Evolutionary conservation across 202 grass and related monocot genomes (phyloP).

Genomic region (Carex arenaria): DNA sequence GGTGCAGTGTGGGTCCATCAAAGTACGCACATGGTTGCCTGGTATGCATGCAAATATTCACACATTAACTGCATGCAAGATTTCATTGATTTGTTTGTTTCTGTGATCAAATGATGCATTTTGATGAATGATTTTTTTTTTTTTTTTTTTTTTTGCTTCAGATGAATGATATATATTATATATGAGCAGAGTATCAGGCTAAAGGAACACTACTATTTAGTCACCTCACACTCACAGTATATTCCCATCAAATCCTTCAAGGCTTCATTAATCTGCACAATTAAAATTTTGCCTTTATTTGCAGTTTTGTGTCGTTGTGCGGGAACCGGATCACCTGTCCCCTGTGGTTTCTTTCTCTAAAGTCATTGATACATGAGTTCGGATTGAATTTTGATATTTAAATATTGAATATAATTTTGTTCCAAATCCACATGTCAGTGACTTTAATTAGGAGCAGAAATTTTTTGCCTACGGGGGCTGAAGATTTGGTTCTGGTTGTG

Average conservation of each 20-base stretch:
- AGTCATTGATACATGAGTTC: too few relatives aligned
- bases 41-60: constrained; percentile 10
- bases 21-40: not conserved
- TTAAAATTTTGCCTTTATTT: not conserved
- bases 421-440: too few relatives aligned
- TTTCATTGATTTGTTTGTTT: constrained; percentile 9
- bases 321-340: not conserved
- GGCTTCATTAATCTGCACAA: not conserved
- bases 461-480: too few relatives aligned
- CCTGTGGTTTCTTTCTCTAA: too few relatives aligned
- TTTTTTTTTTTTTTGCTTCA: too few relatives aligned
- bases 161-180: too few relatives aligned
- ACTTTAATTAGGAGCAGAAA: too few relatives aligned
- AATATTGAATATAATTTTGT: too few relatives aligned
- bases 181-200: not conserved
- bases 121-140: not conserved
- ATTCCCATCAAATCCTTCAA: not conserved
- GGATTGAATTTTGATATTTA: too few relatives aligned
- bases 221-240: not conserved
- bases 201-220: not conserved
- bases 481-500: not conserved
- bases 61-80: not conserved
- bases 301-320: not conserved
- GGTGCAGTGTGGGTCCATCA: not conserved
- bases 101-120: not conserved